phyloP scores from a whole-genome alignment of 2,329 filamentous ascomycete species.

The Cadophora malorum region DNA sequence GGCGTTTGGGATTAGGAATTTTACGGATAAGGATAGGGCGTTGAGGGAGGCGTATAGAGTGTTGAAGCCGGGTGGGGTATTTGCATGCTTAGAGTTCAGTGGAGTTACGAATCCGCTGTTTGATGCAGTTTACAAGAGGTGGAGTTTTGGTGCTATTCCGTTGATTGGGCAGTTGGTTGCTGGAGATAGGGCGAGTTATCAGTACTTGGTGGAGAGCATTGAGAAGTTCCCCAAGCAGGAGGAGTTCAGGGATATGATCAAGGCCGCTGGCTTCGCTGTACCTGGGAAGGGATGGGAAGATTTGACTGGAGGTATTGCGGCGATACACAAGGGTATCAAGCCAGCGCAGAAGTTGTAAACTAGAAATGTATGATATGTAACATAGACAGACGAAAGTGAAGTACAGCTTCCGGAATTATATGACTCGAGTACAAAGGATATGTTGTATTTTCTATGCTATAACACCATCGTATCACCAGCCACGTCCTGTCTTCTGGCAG shows the following conservation, averaged over 20 bases:
- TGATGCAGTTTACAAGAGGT: slow-evolving; percentile 88
- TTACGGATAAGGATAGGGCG: slow-evolving; percentile 87
- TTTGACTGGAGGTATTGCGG: slow-evolving; percentile 88
- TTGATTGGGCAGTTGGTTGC: slow-evolving; percentile 95
- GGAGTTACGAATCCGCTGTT: slow-evolving; percentile 77
- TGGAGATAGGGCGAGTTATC: slow-evolving; percentile 93
- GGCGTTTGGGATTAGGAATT: slow-evolving; percentile 96
- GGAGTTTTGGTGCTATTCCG: slow-evolving; percentile 94
- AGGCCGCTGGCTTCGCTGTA: slow-evolving; percentile 82
- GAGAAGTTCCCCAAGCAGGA: slow-evolving; percentile 88
- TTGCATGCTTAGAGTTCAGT: slow-evolving; percentile 95
- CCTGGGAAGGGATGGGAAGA: slow-evolving; percentile 88
- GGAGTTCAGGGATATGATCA: slow-evolving; percentile 83
- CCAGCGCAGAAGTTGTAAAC: slow-evolving; percentile 49
- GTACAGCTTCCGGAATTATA: slow-evolving; percentile 1
- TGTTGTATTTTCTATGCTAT: slow-evolving; percentile 43
- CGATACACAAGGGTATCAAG: slow-evolving; percentile 97
- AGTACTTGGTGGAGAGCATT: slow-evolving; percentile 98
- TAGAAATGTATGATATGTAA: slow-evolving; percentile 26
- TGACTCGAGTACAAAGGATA: slow-evolving; percentile 37
- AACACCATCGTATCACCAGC: slow-evolving; percentile 35
- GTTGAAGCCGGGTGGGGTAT: slow-evolving; percentile 91
- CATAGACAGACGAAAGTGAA: slow-evolving; percentile 12
- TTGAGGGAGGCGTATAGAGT: slow-evolving; percentile 85
- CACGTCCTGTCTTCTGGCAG: slow-evolving; percentile 38